Evolutionary conservation across 176 grass and related monocot species (phyloP), one percentile per base, ranked within the genome.

Genomic region (Aegilops bicornis): DNA sequence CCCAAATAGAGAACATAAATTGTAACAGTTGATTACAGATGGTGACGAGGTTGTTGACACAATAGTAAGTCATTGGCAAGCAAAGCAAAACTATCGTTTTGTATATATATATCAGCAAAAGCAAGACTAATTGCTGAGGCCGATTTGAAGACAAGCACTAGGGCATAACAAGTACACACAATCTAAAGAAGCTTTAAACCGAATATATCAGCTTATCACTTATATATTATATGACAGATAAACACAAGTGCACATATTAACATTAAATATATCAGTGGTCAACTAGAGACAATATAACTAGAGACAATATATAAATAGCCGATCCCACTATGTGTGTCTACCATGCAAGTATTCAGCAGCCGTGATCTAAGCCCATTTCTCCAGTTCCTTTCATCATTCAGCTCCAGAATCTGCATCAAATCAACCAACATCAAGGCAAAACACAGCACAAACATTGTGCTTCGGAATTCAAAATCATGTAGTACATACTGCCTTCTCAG

Each of bases 361-460:
- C 85, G 83, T 60, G 92, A 86, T 92, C 90, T 83, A 56, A 95
- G 87, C 9, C 93, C 90, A 84, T 80, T 88, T 79, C 92, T 91
- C 93, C 93, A 92, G 69, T 95, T 95, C 29, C 81, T 89, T 80
- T 90, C 90, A 84, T 92, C 88, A 86, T 84, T 95, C 60, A 92
- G 90, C 79, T 88, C 88, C 71, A 82, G 11, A 90, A 95, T 89
- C 93, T 92, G 79, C 69, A 88, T 48, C 23, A n/a, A 37, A 83
- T 31, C 33, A 73, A 77, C 14, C 12, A 66, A 62, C 20, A 29
- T 80, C 70, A 86, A 69, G 62, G 73, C 11, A 37, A 78, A 32
- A 54, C 10, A 31, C 3, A 37, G 27, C 67, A 25, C 70, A 82
- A 48, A 64, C 40, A 43, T 17, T 79, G 7, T 60, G 52, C 63